Percentiles rank a stretch among this genome's conserved stretches.
Evolutionary conservation across 305 asterid species (phyloP).

Genomic region (Solanum hybrid): DNA sequence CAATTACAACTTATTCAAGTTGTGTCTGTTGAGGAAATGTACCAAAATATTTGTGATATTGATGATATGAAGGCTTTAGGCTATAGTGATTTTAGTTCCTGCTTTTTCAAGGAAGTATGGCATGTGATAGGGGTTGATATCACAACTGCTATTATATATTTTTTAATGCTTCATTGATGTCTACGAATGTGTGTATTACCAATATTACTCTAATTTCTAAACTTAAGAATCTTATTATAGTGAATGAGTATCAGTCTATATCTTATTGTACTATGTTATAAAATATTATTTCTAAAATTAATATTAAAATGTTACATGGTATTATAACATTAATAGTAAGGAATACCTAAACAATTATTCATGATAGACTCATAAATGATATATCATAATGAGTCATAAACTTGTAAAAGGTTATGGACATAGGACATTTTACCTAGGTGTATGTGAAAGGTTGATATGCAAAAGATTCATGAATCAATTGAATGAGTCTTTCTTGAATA

Average conservation of each 20-base stretch:
- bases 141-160: neutral
- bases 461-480: neutral
- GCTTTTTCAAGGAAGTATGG: neutral
- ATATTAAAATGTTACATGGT: neutral
- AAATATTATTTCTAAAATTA: too few relatives aligned
- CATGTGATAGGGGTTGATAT: neutral
- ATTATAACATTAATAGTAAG: neutral
- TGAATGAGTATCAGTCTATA: neutral
- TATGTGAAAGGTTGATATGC: neutral
- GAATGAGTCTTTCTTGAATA: neutral
- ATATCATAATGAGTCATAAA: neutral
- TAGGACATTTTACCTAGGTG: neutral
- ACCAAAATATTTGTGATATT: neutral
- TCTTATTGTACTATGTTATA: neutral
- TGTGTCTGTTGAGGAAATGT: neutral
- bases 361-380: neutral
- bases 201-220: neutral
- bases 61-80: neutral
- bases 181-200: neutral
- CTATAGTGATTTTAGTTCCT: neutral
- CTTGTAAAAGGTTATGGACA: neutral
- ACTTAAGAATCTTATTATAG: neutral
- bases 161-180: neutral
- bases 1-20: neutral
- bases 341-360: neutral